Conservation (phyloP, 2,329 filamentous ascomycete genomes). For the Phymatotrichopsis omnivora region DNA sequence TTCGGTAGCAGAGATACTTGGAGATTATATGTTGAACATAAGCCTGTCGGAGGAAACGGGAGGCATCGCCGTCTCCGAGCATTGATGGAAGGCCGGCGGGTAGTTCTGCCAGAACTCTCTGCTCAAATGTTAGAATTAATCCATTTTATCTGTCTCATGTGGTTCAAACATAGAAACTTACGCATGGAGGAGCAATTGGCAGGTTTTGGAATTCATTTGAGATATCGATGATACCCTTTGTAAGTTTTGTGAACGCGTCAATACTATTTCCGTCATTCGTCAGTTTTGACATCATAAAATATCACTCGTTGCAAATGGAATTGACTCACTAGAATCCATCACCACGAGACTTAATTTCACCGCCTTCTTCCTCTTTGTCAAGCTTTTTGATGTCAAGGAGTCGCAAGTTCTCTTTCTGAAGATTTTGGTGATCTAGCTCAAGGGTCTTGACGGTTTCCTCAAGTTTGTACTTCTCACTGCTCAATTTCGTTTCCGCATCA, state of each 20-base stretch:
- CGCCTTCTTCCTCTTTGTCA: constrained; percentile 40
- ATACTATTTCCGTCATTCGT: constrained; percentile 25
- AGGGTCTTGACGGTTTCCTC: constrained; percentile 27
- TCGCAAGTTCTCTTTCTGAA: constrained; percentile 36
- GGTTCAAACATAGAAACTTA: no score
- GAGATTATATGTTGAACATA: constrained; percentile 48
- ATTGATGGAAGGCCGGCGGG: constrained; percentile 46
- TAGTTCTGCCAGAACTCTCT: constrained; percentile 43
- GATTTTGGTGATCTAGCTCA: constrained; percentile 11
- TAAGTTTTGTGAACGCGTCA: constrained; percentile 27
- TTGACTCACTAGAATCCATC: constrained; percentile 43
- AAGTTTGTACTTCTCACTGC: constrained; percentile 32
- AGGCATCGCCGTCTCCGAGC: constrained; percentile 43
- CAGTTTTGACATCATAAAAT: neutral
- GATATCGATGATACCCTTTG: constrained; percentile 26
- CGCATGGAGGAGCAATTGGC: constrained; percentile 21
- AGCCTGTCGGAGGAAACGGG: constrained; percentile 44
- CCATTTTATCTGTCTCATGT: no score
- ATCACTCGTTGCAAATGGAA: constrained; percentile 1
- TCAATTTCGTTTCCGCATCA: constrained; percentile 23
- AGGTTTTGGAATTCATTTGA: constrained; percentile 24
- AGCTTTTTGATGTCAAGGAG: constrained; percentile 43
- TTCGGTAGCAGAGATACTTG: constrained; percentile 45
- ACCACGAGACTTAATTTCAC: constrained; percentile 42
- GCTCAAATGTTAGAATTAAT: no score